phyloP scores from a whole-genome alignment of 1,284 basidiomycete species.

The Pterulicium gracile region DNA sequence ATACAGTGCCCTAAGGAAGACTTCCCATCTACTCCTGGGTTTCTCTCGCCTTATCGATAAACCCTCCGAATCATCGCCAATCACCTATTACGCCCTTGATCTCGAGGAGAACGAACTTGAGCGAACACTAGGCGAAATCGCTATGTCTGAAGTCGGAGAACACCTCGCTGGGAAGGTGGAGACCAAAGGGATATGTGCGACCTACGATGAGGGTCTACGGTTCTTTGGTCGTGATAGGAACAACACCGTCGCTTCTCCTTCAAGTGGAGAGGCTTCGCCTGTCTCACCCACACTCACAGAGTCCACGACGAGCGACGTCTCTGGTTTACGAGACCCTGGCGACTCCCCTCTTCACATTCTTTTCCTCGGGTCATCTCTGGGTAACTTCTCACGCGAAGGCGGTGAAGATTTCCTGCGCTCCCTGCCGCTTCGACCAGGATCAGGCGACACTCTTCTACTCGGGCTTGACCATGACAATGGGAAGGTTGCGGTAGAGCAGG shows the following conservation, averaged over 20 bases:
- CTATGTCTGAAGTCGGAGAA: constrained; percentile 51
- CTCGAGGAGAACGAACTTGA: constrained; percentile 82
- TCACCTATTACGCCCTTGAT: constrained; percentile 91
- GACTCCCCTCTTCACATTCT: constrained; percentile 62
- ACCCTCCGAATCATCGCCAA: constrained; percentile 30
- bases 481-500: constrained; percentile 55
- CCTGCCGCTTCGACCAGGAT: constrained; percentile 67
- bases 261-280: constrained; percentile 3
- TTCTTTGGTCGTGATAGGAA: constrained; percentile 44
- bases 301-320: constrained; percentile 21
- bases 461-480: constrained; percentile 83
- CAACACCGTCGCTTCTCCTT: constrained; percentile 8
- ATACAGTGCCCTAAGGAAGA: constrained; percentile 77
- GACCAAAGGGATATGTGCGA: constrained; percentile 80
- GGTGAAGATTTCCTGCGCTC: constrained; percentile 70
- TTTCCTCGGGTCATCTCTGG: constrained; percentile 92
- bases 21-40: constrained; percentile 75
- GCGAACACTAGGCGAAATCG: constrained; percentile 68
- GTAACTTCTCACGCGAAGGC: constrained; percentile 79
- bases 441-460: constrained; percentile 63
- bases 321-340: constrained; percentile 17
- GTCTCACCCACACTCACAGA: constrained; percentile 17
- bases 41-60: constrained; percentile 44
- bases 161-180: constrained; percentile 59
- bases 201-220: constrained; percentile 75